phyloP scores from a whole-genome alignment of 768 basidiomycete genomes.

The Hydnum rufescens region DNA sequence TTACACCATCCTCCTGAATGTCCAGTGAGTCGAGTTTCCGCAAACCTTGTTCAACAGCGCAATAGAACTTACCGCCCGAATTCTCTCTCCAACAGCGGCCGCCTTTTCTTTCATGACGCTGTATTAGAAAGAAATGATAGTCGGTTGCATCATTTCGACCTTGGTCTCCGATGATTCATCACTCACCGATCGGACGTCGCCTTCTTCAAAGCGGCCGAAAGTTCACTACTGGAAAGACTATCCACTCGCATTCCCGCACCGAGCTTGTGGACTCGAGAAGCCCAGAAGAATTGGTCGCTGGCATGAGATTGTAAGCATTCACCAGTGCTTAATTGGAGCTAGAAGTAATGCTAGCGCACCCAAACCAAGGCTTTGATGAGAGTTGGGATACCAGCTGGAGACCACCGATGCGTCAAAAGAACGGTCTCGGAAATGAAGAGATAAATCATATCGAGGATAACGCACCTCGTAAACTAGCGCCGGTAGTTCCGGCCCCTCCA shows the following conservation, averaged over 20 bases:
- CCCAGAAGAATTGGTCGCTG: conserved; percentile 46
- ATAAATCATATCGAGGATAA: not conserved
- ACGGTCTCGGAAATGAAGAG: not conserved
- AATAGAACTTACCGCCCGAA: conserved; percentile 20
- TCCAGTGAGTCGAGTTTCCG: not conserved
- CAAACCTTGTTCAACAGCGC: not conserved
- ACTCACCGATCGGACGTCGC: conserved; percentile 34
- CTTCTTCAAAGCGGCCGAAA: conserved; percentile 33
- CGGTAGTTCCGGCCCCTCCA: conserved; percentile 53
- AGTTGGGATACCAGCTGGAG: conserved; percentile 34
- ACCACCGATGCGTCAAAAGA: conserved; percentile 12
- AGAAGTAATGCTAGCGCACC: conserved; percentile 15
- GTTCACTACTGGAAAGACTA: conserved; percentile 26
- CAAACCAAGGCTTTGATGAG: conserved; percentile 55
- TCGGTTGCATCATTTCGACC: not conserved
- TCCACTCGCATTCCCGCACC: conserved; percentile 32
- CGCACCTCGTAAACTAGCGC: conserved; percentile 34
- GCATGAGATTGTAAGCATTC: conserved; percentile 4
- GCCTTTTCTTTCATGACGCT: conserved; percentile 46
- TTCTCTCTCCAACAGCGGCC: conserved; percentile 25
- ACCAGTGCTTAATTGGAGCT: not conserved
- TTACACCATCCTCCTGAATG: conserved; percentile 36
- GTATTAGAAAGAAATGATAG: no score
- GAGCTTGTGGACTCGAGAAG: conserved; percentile 38
- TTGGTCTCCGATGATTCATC: not conserved